Conservation (phyloP, 176 grass and related monocot species). For the Carex littledalei region DNA sequence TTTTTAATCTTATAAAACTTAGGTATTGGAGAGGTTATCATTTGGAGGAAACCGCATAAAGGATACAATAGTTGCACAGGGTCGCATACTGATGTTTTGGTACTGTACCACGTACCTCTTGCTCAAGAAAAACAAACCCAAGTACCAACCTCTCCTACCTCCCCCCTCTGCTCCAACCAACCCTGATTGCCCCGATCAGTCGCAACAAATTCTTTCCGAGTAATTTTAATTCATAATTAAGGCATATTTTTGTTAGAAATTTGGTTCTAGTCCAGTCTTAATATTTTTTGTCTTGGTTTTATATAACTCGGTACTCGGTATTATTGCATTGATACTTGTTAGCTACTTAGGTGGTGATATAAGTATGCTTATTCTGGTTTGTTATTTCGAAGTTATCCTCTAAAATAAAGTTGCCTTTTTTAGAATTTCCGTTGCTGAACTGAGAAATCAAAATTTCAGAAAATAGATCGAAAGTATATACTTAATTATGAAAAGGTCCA, state of each 20-base stretch:
- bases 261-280: neutral
- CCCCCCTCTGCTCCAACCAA: constrained; percentile 24
- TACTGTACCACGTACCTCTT: constrained; percentile 88
- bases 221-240: neutral
- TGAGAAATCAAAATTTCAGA: neutral
- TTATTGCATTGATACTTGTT: neutral
- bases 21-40: constrained; percentile 84
- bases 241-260: neutral
- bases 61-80: constrained; percentile 58
- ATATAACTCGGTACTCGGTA: neutral
- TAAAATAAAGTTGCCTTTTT: neutral
- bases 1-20: too few species aligned
- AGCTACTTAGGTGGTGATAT: neutral
- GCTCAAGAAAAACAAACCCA: constrained; percentile 81
- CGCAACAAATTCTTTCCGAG: neutral
- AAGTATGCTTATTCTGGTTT: neutral
- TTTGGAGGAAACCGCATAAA: constrained; percentile 58
- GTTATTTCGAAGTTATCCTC: neutral
- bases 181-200: neutral
- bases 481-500: neutral
- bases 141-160: constrained; percentile 67
- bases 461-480: neutral
- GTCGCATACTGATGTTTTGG: constrained; percentile 87
- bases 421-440: neutral
- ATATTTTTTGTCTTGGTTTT: neutral